Conservation (phyloP, 2,329 filamentous ascomycete genomes). For the Fusarium sp. region DNA sequence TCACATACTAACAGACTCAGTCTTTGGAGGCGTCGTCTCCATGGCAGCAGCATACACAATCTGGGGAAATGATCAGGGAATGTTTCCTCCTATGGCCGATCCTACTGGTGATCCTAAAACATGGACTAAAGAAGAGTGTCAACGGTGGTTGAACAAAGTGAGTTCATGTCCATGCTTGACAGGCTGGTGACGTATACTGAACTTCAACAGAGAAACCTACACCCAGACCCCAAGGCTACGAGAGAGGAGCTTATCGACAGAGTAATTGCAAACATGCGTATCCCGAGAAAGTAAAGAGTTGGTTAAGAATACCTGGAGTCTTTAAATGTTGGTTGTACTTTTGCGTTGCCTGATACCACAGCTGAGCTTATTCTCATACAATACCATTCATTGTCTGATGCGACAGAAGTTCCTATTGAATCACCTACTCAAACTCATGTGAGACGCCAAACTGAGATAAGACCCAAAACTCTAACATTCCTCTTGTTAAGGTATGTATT, state of each 20-base stretch:
- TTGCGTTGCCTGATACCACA: constrained; percentile 19
- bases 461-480: background rate
- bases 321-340: background rate
- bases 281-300: constrained; percentile 46
- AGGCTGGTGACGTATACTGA: background rate
- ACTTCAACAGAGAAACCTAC: constrained; percentile 56
- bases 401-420: background rate
- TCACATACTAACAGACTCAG: constrained; percentile 16
- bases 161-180: constrained; percentile 14
- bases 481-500: background rate
- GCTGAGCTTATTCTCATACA: background rate
- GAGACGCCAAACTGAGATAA: background rate
- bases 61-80: constrained; percentile 75
- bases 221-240: constrained; percentile 57
- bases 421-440: background rate
- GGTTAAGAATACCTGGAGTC: background rate
- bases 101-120: constrained; percentile 76
- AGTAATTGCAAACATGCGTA: constrained; percentile 60
- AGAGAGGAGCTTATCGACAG: constrained; percentile 60
- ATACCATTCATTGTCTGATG: background rate
- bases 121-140: constrained; percentile 85
- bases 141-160: constrained; percentile 84
- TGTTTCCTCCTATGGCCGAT: constrained; percentile 81
- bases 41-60: constrained; percentile 78
- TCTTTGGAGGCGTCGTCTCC: constrained; percentile 33